Base-by-base conservation (phyloP, 805 yeast genomes). In the Komagataella pseudopastoris region DNA sequence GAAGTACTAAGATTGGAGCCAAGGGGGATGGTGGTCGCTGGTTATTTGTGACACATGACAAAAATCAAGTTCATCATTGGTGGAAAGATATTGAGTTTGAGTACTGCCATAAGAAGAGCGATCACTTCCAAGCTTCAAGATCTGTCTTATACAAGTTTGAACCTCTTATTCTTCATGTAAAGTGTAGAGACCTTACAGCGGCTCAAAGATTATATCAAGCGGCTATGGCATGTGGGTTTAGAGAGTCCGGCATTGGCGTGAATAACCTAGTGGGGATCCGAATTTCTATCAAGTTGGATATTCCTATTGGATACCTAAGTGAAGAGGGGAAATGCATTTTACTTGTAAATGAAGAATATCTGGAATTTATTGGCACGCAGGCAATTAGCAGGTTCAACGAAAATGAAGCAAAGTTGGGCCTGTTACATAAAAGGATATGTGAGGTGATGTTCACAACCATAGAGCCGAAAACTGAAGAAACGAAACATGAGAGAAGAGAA, bases 1-100 rank as follows among this genome's bases (percentile, higher is more conserved):
- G 17, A 12, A 23, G 18, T 8, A 55, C 62, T 2, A 72, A 77
- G 57, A 76, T 84, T 14, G 93, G 95, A 1, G 88, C 95, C 3
- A 88, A 88, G 60, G 96, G 96, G 7, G 78, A 81, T 50, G 87
- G 88, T 48, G 96, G 96, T 0, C 73, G 72, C 52, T 88, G 96
- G 96, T 60, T 87, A 10, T 88, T 77, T 67, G 88, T 88, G 2
- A 77, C 88, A 0, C 96, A 88, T 60, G 80, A 83, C 47, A 69
- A 72, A 2, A 55, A 58, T 1, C 68, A 76, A 18, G 67, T 84
- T 6, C 56, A 60, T 1, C 62, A 69, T 14, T 82, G 88, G 88
- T 63, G 72, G 56, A 63, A 70, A 51, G 60, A 59, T 47, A 58
- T 67, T 10, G 60, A 57, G 16, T 69, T 65, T 50, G 24, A 23